These are phyloP conservation scores for Nicotiana tabacum DNA, from an alignment of 257 asterid genomes.

Conservation along the genomic window DNA sequence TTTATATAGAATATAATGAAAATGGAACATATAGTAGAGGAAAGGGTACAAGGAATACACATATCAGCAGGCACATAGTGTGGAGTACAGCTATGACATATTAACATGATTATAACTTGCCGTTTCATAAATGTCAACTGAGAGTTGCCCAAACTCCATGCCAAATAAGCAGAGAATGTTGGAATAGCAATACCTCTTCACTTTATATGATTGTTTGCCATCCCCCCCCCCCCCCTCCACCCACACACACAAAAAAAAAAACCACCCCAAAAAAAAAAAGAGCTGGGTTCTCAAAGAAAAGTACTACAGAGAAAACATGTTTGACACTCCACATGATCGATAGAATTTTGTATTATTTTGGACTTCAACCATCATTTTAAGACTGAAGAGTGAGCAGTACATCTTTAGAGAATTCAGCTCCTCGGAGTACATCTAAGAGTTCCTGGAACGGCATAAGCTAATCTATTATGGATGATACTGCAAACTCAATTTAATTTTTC, in stretches of 20 bases:
- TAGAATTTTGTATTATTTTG: neutral
- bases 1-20: slow-evolving; percentile 14
- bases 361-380: neutral
- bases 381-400: neutral
- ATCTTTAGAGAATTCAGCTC: neutral
- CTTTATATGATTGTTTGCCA: neutral
- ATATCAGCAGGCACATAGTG: neutral
- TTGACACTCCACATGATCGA: neutral
- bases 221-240: neutral
- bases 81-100: neutral
- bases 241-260: neutral
- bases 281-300: neutral
- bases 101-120: neutral
- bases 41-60: neutral
- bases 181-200: neutral
- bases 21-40: slow-evolving; percentile 2
- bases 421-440: neutral
- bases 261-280: neutral
- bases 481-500: neutral
- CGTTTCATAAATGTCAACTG: neutral
- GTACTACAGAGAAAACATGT: neutral
- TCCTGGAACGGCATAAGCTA: neutral
- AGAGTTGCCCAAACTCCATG: neutral
- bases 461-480: neutral
- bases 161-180: neutral